Evolutionary conservation across 139 green algal genomes (phyloP).

Genomic region (Tetraselmis chui): DNA sequence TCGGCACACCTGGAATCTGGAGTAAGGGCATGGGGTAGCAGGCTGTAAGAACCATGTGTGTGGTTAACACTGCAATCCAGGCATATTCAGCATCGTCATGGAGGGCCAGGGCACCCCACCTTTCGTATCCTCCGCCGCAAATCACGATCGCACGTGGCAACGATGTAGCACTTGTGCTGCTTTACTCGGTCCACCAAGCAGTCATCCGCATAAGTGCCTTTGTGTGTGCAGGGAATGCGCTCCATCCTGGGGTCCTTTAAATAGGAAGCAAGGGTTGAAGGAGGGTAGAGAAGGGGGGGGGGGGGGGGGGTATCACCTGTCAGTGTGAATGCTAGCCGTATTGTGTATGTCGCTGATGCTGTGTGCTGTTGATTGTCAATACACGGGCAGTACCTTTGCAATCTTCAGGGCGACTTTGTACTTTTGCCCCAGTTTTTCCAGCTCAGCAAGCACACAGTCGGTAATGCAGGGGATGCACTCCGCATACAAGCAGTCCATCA

Average conservation of each 20-base stretch:
- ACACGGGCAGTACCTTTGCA: conserved; percentile 60
- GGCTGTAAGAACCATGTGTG: no score
- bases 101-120: conserved; percentile 30
- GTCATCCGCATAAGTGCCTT: conserved; percentile 98
- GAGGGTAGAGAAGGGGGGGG: background rate
- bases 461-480: conserved; percentile 96
- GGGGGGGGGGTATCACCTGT: background rate
- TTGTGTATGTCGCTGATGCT: no score
- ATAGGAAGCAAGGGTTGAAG: background rate
- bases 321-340: background rate
- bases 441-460: conserved; percentile 96
- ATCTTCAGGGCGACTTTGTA: conserved; percentile 97
- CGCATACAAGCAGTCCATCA: conserved; percentile 99
- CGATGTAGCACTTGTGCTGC: conserved; percentile 98
- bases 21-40: no score
- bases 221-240: conserved; percentile 89
- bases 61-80: no score
- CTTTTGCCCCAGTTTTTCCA: conserved; percentile 97
- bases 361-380: no score
- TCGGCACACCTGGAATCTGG: conserved; percentile 92
- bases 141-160: conserved; percentile 96
- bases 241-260: conserved; percentile 81
- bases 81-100: background rate
- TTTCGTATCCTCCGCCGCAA: conserved; percentile 91
- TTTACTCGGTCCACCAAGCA: conserved; percentile 89